These are phyloP conservation scores for Tuber borchii DNA, from an alignment of 495 filamentous ascomycete genomes.

Conservation along the genomic window DNA sequence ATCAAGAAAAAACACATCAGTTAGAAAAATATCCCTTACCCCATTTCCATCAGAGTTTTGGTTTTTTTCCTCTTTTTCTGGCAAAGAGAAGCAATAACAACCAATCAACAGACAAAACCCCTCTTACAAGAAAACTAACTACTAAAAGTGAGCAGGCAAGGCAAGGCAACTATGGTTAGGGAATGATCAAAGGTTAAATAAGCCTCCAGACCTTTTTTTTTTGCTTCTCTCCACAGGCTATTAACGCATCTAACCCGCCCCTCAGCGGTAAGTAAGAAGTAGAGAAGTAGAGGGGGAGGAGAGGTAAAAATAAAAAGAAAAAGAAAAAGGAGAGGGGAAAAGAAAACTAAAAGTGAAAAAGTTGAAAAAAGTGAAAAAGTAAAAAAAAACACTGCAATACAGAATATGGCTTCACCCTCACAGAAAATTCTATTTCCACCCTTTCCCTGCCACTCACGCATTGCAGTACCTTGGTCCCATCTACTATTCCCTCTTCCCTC, in stretches of 20 bases:
- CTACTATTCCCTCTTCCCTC: neutral
- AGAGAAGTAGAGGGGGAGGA: neutral
- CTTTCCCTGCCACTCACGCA: neutral
- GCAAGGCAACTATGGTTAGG: neutral
- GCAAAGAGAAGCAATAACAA: neutral
- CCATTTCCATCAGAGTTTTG: neutral
- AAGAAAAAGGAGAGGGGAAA: neutral
- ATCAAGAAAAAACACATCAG: neutral
- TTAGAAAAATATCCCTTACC: neutral
- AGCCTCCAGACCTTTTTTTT: neutral
- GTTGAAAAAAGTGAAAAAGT: neutral
- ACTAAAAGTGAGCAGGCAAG: neutral
- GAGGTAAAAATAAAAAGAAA: neutral
- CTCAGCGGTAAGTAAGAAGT: neutral
- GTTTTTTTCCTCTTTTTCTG: too few relatives aligned
- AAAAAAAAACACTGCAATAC: neutral
- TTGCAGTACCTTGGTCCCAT: neutral
- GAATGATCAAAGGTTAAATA: neutral
- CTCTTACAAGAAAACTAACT: neutral
- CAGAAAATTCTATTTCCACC: slow-evolving; percentile 1
- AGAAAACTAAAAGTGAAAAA: neutral
- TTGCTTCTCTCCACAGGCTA: neutral
- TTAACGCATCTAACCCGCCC: neutral
- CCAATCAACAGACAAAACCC: neutral
- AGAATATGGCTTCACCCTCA: neutral